Evolutionary conservation across 2,329 filamentous ascomycete genomes (phyloP), one percentile per base, ranked within the genome.

Genomic region (Cyphellophora attinorum): DNA sequence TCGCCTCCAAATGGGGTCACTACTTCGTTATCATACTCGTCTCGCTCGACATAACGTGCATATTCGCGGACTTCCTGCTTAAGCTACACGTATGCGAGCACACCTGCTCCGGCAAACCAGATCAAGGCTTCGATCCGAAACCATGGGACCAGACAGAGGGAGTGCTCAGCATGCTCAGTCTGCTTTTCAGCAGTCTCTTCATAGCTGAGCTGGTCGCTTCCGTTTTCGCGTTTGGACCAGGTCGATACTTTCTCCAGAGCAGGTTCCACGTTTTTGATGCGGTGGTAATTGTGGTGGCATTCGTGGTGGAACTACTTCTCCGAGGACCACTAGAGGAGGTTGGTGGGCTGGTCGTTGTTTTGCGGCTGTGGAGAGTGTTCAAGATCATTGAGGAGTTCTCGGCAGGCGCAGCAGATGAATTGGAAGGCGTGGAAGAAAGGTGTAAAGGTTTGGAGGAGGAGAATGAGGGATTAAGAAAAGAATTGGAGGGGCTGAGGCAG

Each of bases 371-470:
- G 73, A 68, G 79, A 11, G 67, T 83, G 29, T 73, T 81, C 52
- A 81, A 82, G 60, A 79, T 82, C 33, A 72, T 80, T 5, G 76
- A 83, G 49, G 79, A 83, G 54, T 63, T 81, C 41, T 71, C 70
- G 18, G 65, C 77, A 5, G 76, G 74, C 6, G 75, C 76, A 2
- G 59, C 71, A 21, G 76, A 81, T 55, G 64, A 74, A 51, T 70
- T 76, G 59, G 75, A 77, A 41, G 64, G 65, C 6, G 56, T 81
- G 25, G 62, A 72, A 43, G 55, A 63, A 33, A 56, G 64, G 35
- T 59, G 81, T 16, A 63, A 68, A 31, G 56, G 64, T 16, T 55
- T 47, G 30, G 34, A 45, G 27, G 27, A 34, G 16, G 37, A 41
- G 36, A 46, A 45, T 19, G 44, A 51, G 43, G n/a, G n/a, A n/a